Base-by-base conservation (phyloP, 1,284 basidiomycete genomes). In the Amylostereum areolatum region DNA sequence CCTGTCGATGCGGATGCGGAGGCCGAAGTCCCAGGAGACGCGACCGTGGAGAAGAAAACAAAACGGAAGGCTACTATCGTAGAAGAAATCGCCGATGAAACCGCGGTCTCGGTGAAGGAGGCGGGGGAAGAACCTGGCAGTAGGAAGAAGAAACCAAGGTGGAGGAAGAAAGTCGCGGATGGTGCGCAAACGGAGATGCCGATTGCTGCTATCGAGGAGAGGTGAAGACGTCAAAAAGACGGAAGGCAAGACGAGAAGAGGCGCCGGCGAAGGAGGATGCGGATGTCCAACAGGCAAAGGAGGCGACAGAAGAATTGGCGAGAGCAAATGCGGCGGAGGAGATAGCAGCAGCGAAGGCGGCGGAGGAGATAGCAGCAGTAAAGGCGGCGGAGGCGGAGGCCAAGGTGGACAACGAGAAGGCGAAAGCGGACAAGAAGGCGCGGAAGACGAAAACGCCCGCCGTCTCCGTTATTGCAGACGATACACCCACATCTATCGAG, bases 361-460 rank as follows among this genome's bases (percentile, higher is more conserved):
- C 12, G 9, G 47, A 12, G 12, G 37, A 10, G 31, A n/a, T 30
- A 35, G 27, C 29, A n/a, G 47, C 25, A 2, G 18, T n/a, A 43
- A 45, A 31, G 33, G 49, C 46, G 33, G 34, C 35, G 44, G 43
- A 31, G 31, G 12, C 18, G 24, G 43, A 11, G 31, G 24, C 27
- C 9, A 43, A 32, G 25, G 43, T 30, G 3, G 45, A 51, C 48
- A 36, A 37, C 1, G 50, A n/a, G 47, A 47, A 43, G 33, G 24
- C 24, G 43, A 47, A 45, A 43, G 27, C 35, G 44, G 39, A 44
- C 25, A 49, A 49, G 50, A 47, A 49, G 31, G 49, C 11, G 18
- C 52, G 46, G 39, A 42, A 46, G 34, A 39, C 28, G 41, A 55
- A 55, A 50, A 40, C 35, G 28, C 34, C 9, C 12, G 35, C 32